A percentile compares a stretch with the other conserved stretches of the same genome.
Evolutionary conservation across 1,139 yeast species (phyloP).

Genomic region (Candida dubliniensis): DNA sequence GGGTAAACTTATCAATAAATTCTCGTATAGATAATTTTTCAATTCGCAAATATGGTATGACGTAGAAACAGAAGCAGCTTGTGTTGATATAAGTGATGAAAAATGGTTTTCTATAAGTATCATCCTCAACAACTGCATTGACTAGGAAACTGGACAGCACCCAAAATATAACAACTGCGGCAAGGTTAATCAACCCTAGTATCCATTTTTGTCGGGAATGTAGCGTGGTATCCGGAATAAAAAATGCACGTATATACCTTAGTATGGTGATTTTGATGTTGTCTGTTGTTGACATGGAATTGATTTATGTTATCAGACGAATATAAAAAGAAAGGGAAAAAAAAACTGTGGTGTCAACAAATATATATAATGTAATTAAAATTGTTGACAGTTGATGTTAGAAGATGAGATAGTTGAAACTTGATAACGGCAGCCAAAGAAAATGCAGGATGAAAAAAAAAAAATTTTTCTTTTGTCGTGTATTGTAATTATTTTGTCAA

Average conservation of each 20-base stretch:
- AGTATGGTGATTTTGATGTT: conserved; percentile 12
- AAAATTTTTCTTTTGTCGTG: conserved; percentile 1
- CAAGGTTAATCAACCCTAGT: conserved; percentile 69
- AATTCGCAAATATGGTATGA: conserved; percentile 57
- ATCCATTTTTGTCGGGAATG: conserved; percentile 56
- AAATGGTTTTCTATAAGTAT: conserved; percentile 84
- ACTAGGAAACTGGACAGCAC: conserved; percentile 82
- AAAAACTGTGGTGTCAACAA: conserved; percentile 4
- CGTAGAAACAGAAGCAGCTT: conserved; percentile 74
- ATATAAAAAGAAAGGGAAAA: background rate
- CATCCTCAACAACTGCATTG: conserved; percentile 67
- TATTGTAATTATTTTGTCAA: conserved; percentile 3
- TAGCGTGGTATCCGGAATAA: conserved; percentile 16
- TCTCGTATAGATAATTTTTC: conserved; percentile 20
- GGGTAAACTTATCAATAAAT: conserved; percentile 23
- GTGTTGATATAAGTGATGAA: conserved; percentile 90
- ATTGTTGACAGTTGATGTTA: background rate
- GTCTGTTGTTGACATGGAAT: conserved; percentile 2
- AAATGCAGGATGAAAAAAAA: background rate
- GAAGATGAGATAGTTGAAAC: background rate
- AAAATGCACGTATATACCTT: conserved; percentile 16
- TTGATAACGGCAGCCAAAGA: background rate
- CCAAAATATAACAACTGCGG: conserved; percentile 82
- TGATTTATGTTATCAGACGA: background rate
- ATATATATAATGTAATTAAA: no score